Percentiles rank a stretch among this genome's conserved stretches.
Evolutionary conservation across 352 stramenopile species (phyloP).

Genomic region (Achlya hypogyna): DNA sequence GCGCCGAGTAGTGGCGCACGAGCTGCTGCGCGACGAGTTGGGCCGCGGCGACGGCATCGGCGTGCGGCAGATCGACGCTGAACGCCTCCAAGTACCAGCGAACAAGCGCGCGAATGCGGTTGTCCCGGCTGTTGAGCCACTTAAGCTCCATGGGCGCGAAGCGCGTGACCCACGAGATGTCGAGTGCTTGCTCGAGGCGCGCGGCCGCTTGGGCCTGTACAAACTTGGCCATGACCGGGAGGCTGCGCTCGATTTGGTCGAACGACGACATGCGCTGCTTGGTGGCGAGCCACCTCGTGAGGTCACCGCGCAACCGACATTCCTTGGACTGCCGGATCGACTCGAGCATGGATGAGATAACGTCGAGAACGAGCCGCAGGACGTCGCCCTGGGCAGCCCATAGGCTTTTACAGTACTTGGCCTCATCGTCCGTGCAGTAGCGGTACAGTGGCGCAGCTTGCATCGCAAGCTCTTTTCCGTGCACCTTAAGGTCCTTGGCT

Average conservation of each 20-base stretch:
- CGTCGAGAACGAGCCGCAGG: background rate
- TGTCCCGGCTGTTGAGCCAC: slow-evolving; percentile 5
- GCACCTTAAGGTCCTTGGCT: background rate
- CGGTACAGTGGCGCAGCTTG: background rate
- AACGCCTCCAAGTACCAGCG: slow-evolving; percentile 1
- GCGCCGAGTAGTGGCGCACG: background rate
- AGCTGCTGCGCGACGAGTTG: slow-evolving; percentile 7
- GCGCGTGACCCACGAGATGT: background rate
- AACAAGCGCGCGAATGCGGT: background rate
- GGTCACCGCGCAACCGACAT: background rate
- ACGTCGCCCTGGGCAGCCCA: background rate
- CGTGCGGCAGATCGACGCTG: background rate
- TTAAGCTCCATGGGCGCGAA: slow-evolving; percentile 6
- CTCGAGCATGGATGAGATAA: background rate
- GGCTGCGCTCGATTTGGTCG: background rate
- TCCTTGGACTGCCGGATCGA: background rate
- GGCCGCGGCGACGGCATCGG: background rate
- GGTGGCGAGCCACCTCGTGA: background rate
- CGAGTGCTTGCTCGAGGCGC: background rate
- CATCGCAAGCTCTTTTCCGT: background rate
- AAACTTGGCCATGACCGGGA: background rate
- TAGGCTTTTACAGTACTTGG: background rate
- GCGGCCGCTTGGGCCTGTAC: background rate
- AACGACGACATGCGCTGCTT: background rate
- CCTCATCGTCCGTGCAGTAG: background rate